Conservation (phyloP, 345 rosid genomes). For the Populus alba region DNA sequence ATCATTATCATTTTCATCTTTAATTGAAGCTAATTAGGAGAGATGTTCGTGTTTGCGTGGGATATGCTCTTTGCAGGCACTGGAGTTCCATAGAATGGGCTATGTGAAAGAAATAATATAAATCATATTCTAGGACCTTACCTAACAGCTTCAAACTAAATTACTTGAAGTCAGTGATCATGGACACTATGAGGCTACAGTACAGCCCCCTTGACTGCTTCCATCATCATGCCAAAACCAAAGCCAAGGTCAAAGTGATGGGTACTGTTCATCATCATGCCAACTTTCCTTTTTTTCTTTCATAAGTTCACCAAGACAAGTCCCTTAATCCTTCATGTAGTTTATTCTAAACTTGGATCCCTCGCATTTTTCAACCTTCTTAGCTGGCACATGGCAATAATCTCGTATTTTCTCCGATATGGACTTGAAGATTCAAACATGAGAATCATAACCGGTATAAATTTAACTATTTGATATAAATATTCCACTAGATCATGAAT, state of each 20-base stretch:
- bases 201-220: constrained; percentile 8
- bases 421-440: not conserved
- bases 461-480: too few species aligned
- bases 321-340: too few species aligned
- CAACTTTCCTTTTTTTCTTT: too few species aligned
- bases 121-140: too few species aligned
- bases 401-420: not conserved
- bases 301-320: too few species aligned
- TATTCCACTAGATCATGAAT: too few species aligned
- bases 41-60: not conserved
- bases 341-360: not conserved
- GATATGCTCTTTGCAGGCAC: constrained; percentile 16
- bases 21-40: too few species aligned
- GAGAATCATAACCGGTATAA: not conserved
- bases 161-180: constrained; percentile 11
- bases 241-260: constrained; percentile 4
- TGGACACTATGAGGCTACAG: constrained; percentile 23
- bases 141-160: too few species aligned
- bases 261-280: too few species aligned
- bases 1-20: too few species aligned
- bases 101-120: constrained; percentile 22
- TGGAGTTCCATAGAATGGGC: constrained; percentile 20
- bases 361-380: too few species aligned
- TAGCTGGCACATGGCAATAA: not conserved
- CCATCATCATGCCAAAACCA: constrained; percentile 8